Conservation (phyloP, 805 yeast species). For the Myxozyma monticola region DNA sequence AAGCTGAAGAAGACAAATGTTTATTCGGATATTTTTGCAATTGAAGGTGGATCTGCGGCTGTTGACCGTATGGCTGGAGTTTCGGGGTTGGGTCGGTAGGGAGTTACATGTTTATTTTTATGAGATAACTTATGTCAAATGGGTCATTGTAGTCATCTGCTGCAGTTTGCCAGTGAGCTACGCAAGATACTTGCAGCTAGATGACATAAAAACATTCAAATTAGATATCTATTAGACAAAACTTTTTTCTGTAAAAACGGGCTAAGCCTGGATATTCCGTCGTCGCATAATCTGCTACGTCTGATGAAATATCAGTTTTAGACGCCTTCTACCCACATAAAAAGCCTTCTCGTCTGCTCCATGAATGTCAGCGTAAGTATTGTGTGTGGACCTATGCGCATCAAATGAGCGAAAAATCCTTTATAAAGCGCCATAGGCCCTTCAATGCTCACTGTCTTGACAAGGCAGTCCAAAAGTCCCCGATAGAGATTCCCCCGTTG, state of each 20-base stretch:
- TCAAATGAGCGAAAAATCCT: constrained; percentile 90
- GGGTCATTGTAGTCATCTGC: not conserved
- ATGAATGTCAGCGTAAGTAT: constrained; percentile 81
- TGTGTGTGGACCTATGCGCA: constrained; percentile 95
- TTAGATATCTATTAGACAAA: too few relatives aligned
- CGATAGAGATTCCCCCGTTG: constrained; percentile 74
- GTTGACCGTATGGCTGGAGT: constrained; percentile 27
- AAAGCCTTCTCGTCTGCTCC: constrained; percentile 86
- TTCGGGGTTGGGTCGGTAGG: too few relatives aligned
- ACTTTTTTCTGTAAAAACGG: too few relatives aligned
- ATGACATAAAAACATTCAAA: too few relatives aligned
- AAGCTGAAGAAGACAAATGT: constrained; percentile 74
- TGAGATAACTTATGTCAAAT: too few relatives aligned
- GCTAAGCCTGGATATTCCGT: too few relatives aligned
- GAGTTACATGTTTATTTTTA: too few relatives aligned
- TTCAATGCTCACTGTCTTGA: constrained; percentile 77
- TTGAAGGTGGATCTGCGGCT: constrained; percentile 39
- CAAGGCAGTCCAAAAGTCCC: constrained; percentile 86
- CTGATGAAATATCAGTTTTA: not conserved
- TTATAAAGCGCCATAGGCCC: constrained; percentile 88
- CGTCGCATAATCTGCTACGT: too few relatives aligned
- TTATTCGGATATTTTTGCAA: constrained; percentile 77
- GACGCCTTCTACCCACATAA: constrained; percentile 45
- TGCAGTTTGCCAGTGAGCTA: too few relatives aligned
- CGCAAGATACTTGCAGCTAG: too few relatives aligned